Evolutionary conservation across 139 green algal species (phyloP), one percentile per base, ranked within the genome.

Genomic region (Penium margaritaceum): DNA sequence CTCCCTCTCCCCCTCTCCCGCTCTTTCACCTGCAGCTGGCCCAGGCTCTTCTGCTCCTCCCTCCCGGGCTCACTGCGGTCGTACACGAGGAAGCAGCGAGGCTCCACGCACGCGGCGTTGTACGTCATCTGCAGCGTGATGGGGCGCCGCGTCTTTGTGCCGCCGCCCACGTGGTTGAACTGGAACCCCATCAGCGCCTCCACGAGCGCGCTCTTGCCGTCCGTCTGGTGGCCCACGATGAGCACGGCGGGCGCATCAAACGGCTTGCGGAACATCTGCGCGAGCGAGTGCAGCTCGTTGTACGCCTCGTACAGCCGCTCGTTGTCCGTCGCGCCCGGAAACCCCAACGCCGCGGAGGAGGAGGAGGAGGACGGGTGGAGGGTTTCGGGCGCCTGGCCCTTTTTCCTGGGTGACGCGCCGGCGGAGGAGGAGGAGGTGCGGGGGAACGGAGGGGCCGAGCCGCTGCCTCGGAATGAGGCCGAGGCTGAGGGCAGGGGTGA

Each of bases 101-200:
- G 84, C 72, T 88, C 74, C 61, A 78, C 24, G 78, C 88, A 95
- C 0, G 83, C 76, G 1, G 74, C 65, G 72, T 96, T 94, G 85
- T 96, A 96, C 82, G 95, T 94, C 92, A 97, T 97, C 79, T 97
- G 88, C 63, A 97, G 87, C 2, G 90, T 90, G 76, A 97, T 96
- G 36, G 92, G 92, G 2, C 92, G 82, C 12, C 92, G 80, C 3
- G 92, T 97, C 80, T 97, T 97, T 41, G 92, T 97, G 63, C 92
- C 92, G 3, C 92, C 92, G 1, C 92, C 92, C 5, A 97, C 92
- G 69, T 94, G 88, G 81, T 97, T 97, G 86, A 97, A 97, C 84
- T 97, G 90, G 83, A 96, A 96, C 5, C 90, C 91, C 91, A 97
- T 96, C 30, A 97, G 82, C 0, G 92, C 92, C 81, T 97, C 92